Evolutionary conservation across 1,284 basidiomycete species (phyloP), one percentile per base, ranked within the genome.

Genomic region (Naganishia liquefaciens): DNA sequence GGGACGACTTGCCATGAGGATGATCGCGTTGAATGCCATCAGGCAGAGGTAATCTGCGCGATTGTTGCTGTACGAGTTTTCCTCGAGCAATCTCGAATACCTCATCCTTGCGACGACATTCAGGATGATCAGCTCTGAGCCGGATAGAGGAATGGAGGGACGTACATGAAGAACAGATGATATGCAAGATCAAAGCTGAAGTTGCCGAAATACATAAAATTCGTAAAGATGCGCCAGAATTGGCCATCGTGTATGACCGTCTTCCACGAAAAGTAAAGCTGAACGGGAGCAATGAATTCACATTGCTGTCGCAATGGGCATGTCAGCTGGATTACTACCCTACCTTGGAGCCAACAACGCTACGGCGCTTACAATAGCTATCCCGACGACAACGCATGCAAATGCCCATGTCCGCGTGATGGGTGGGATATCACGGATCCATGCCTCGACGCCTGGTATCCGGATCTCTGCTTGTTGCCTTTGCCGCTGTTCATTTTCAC

Each of bases 151-250:
- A 25, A 4, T 11, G n/a, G 10, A 23, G 15, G 1, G 1, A 81
- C 91, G 76, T 73, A 94, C 92, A 97, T 94, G 83, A 98, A 98
- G 84, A 97, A 96, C 64, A 99, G 83, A 76, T 98, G 94, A 79
- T 99, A 96, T 64, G 95, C 83, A 69, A 97, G 92, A 76, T 98
- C 94, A n/a, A 98, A 80, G 2, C 89, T 91, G 70, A 98, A 85
- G 0, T 88, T 85, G 11, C 95, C 95, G 79, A 98, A 99, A 80
- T 95, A 99, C 73, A 95, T 87, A 82, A 98, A 98, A 9, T 89
- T 93, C 28, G 93, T 96, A 60, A 90, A 77, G 49, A 88, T 83
- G 33, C 95, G 85, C 93, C 93, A 98, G 68, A 88, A 82, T 90
- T 97, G 71, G 40, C 81, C 83, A 70, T 94, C 91, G 19, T 84